phyloP scores from a whole-genome alignment of 352 stramenopile genomes.

The Phytopythium cucurbitacearum region DNA sequence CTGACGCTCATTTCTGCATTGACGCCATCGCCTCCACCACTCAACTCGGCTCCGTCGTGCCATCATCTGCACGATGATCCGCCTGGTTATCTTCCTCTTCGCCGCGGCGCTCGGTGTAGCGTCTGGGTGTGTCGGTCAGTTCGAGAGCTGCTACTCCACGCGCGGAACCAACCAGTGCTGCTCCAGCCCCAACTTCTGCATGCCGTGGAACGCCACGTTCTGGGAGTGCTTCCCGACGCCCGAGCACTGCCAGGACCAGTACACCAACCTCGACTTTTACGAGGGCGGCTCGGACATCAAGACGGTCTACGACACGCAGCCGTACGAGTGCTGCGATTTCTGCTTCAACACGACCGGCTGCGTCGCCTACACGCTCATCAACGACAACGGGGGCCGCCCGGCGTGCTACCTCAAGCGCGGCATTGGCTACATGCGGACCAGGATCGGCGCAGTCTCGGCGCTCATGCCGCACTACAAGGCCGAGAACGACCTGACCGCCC shows the following conservation, averaged over 20 bases:
- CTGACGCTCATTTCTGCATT: too few relatives aligned
- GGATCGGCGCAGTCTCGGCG: slow-evolving; percentile 24
- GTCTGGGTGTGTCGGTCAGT: slow-evolving; percentile 1
- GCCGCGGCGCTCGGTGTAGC: slow-evolving; percentile 2
- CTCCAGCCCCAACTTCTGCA: slow-evolving; percentile 28
- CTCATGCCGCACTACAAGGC: slow-evolving; percentile 29
- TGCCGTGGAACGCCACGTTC: slow-evolving; percentile 28
- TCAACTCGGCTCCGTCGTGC: background rate
- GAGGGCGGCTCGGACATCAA: slow-evolving; percentile 39
- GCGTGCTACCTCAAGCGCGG: slow-evolving; percentile 29
- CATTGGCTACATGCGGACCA: slow-evolving; percentile 17
- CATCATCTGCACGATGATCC: background rate
- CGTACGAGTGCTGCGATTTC: slow-evolving; percentile 29
- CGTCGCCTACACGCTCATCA: slow-evolving; percentile 48
- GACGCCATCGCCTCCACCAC: background rate
- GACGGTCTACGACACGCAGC: slow-evolving; percentile 23
- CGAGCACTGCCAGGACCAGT: slow-evolving; percentile 26
- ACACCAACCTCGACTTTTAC: slow-evolving; percentile 43
- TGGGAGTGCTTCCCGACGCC: slow-evolving; percentile 34
- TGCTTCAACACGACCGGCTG: slow-evolving; percentile 29
- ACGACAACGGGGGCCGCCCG: slow-evolving; percentile 21
- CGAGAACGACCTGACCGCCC: slow-evolving; percentile 14
- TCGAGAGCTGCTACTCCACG: slow-evolving; percentile 16
- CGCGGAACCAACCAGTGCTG: slow-evolving; percentile 24
- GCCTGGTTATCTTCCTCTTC: background rate